Conservation (phyloP, 2,329 filamentous ascomycete species). For the Penicillium psychrosexuale region DNA sequence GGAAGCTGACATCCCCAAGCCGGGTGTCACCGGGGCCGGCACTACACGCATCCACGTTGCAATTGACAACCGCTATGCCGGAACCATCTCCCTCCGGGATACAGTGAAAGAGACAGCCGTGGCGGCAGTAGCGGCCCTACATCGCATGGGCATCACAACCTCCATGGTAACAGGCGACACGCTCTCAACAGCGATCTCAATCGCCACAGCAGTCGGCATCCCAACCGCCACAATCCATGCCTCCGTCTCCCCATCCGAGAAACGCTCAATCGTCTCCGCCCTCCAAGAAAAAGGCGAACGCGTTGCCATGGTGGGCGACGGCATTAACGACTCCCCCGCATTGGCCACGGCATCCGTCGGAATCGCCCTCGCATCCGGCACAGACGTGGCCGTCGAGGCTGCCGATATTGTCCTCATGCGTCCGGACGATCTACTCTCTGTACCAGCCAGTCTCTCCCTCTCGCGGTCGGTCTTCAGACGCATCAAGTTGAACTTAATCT, state of each 20-base stretch:
- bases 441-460: conserved; percentile 81
- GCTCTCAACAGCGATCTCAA: conserved; percentile 74
- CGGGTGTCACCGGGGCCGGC: conserved; percentile 53
- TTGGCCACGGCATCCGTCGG: conserved; percentile 89
- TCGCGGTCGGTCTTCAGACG: conserved; percentile 81
- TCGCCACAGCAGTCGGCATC: conserved; percentile 81
- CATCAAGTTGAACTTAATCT: conserved; percentile 89
- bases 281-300: conserved; percentile 72
- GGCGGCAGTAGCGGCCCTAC: conserved; percentile 75
- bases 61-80: conserved; percentile 76
- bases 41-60: conserved; percentile 90
- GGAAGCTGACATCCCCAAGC: conserved; percentile 30
- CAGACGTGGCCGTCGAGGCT: conserved; percentile 96
- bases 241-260: conserved; percentile 85
- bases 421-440: conserved; percentile 83
- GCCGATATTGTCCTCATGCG: conserved; percentile 96
- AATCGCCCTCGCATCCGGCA: conserved; percentile 87
- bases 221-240: conserved; percentile 71
- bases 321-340: conserved; percentile 96
- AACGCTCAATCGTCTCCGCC: conserved; percentile 76
- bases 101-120: conserved; percentile 85
- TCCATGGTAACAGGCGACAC: conserved; percentile 95
- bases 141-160: conserved; percentile 78
- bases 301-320: conserved; percentile 96
- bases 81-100: conserved; percentile 79